Base-by-base conservation (phyloP, 441 rosid species). In the Macaranga tanarius region DNA sequence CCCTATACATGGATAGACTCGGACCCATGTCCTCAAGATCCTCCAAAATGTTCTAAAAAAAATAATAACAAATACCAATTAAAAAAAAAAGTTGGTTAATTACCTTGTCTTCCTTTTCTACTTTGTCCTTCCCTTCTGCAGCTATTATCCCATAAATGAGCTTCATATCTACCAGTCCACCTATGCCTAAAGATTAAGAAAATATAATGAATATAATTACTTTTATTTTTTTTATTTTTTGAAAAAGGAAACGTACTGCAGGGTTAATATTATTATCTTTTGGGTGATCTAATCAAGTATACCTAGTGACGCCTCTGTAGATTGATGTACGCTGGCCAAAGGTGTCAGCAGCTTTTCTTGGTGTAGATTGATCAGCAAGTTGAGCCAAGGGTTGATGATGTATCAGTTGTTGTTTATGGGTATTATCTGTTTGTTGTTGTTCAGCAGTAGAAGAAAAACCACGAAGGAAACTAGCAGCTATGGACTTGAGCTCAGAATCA, bases 81-180 rank as follows among this genome's bases (percentile, higher is more conserved):
- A 10, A 62, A 17, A 25, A 26, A 48, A 61, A 59, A 38, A 31
- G 3, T 26, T 20, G 25, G 26, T 42, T 17, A 47, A 10, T 67
- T 79, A 94, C 99, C 99, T 92, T 94, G 99, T 79, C 99, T 89
- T 74, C 99, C 99, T 77, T 94, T 92, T 79, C 97, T 90, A 65
- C 93, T 90, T 70, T 94, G 97, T 47, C 97, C 97, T 86, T 92
- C 97, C 79, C 95, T 89, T 87, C 95, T 84, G 80, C 97, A 92
- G 72, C 97, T 94, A 75, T 94, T 92, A 75, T 94, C 99, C 99
- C 99, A 94, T 74, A 92, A 80, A 83, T 93, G 98, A 81, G 98
- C 98, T 83, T 93, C 98, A 71, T 89, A 92, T 79, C 98, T 89
- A 26, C 98, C 98, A 2, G 98, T 93, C 98, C 98, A 93, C 79